phyloP scores from a whole-genome alignment of 140 eudicot species.

The Bidens hawaiensis region DNA sequence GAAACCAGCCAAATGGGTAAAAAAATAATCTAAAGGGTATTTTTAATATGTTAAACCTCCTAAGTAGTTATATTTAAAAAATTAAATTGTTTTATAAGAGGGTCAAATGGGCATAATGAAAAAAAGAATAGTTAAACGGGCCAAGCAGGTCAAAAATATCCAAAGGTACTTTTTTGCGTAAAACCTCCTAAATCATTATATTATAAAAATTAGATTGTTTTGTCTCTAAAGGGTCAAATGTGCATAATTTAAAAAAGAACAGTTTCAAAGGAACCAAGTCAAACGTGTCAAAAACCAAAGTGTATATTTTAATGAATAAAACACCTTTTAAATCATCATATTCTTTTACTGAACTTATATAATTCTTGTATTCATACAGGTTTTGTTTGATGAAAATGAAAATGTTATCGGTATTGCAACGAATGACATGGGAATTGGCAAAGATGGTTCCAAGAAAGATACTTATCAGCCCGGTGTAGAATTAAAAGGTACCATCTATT shows the following conservation, averaged over 20 bases:
- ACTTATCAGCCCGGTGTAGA: conserved; percentile 92
- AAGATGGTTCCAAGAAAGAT: conserved; percentile 75
- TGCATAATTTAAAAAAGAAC: background rate
- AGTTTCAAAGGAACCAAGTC: background rate
- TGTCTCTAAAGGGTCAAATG: background rate
- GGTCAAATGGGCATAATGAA: background rate
- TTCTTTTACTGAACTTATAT: background rate
- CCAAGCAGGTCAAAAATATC: background rate
- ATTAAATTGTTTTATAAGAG: background rate
- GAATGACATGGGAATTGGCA: conserved; percentile 92
- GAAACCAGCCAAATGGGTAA: too few relatives aligned
- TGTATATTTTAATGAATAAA: background rate
- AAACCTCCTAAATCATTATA: background rate
- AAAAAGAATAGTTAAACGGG: background rate
- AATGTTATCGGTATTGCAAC: conserved; percentile 93
- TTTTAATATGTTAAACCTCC: too few relatives aligned
- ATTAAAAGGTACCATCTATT: conserved; percentile 59
- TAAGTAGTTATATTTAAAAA: too few relatives aligned
- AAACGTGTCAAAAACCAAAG: background rate
- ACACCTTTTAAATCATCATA: background rate
- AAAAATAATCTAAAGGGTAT: too few relatives aligned
- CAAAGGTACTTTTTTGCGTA: background rate
- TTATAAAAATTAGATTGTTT: background rate
- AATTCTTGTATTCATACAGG: conserved; percentile 32
- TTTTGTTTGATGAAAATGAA: conserved; percentile 56